Base-by-base conservation (phyloP, 2,329 filamentous ascomycete genomes). In the Ilyonectria robusta region DNA sequence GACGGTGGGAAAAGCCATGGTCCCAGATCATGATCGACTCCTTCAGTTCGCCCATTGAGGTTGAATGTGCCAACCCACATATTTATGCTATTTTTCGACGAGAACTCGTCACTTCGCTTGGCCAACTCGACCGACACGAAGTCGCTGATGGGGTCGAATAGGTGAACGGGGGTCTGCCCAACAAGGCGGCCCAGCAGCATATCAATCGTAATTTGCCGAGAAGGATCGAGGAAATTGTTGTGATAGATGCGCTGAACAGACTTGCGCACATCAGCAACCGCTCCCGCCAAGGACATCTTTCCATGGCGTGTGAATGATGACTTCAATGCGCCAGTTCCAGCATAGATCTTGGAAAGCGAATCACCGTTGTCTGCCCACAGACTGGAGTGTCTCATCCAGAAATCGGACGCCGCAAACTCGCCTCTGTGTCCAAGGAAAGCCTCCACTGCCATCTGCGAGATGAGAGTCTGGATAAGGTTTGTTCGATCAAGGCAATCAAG, bases 281-380 rank as follows among this genome's bases (percentile, higher is more conserved):
- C 94, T 31, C 96, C 96, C 1, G 95, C 94, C 26, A 98, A 81
- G 11, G 95, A 97, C 94, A 97, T 98, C 81, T 98, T 98, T 37
- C 96, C 96, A 76, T 93, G 91, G 63, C 96, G 88, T 2, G 96
- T 99, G 75, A 97, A 98, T 0, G 95, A 98, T 2, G 94, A 95
- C 80, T 98, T 99, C 50, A 99, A 84, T 17, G 96, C 96, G 5
- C 96, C 96, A 4, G 96, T 99, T 26, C 96, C 96, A 9, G 96
- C 96, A 78, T 99, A 99, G 29, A 98, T 98, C 76, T 94, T 94
- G 13, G 95, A 98, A 54, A 99, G 82, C 6, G 93, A 92, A 82
- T 99, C 96, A 23, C 96, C 96, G 77, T 98, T 98, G 80, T 99
- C 96, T 37, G 96, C 96, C 96, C 96, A 99, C 1, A 99, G 86